Conservation (phyloP, 1,284 basidiomycete species). For the Ustilago hordei region DNA sequence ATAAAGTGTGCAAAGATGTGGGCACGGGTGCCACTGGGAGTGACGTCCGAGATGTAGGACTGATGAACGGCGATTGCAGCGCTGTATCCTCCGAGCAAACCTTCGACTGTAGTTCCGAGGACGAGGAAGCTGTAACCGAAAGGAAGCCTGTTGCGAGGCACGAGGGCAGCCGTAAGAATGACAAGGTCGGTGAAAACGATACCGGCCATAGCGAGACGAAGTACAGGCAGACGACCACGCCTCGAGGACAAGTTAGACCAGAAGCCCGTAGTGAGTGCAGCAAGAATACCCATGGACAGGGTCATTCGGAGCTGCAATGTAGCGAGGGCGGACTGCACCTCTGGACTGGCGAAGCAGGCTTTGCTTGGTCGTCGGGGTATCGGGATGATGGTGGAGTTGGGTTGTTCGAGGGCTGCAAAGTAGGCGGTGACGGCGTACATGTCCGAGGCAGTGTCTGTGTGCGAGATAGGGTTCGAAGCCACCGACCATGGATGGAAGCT, state of each 20-base stretch:
- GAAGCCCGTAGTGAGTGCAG: constrained; percentile 85
- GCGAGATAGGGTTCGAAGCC: background rate
- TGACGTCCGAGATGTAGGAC: constrained; percentile 76
- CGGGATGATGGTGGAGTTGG: constrained; percentile 43
- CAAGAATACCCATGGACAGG: constrained; percentile 82
- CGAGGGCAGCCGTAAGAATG: constrained; percentile 31
- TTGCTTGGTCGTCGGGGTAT: constrained; percentile 40
- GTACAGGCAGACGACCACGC: constrained; percentile 80
- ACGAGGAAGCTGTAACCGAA: constrained; percentile 82
- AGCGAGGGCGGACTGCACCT: constrained; percentile 52
- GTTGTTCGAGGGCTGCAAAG: constrained; percentile 19
- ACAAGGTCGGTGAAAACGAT: constrained; percentile 79
- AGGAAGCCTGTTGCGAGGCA: constrained; percentile 47
- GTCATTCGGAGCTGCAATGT: constrained; percentile 73
- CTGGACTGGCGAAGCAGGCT: constrained; percentile 49
- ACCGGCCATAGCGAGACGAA: constrained; percentile 79
- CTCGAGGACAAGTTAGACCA: constrained; percentile 87
- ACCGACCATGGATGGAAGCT: constrained; percentile 30
- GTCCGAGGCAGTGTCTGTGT: background rate
- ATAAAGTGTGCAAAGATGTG: constrained; percentile 61
- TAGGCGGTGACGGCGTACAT: constrained; percentile 20
- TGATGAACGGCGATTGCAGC: constrained; percentile 82
- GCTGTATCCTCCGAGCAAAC: constrained; percentile 85
- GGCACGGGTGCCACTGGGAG: constrained; percentile 61
- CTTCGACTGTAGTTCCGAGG: constrained; percentile 83